Evolutionary conservation across 2,329 filamentous ascomycete species (phyloP), one percentile per base, ranked within the genome.

Genomic region (Alternaria arbusti): DNA sequence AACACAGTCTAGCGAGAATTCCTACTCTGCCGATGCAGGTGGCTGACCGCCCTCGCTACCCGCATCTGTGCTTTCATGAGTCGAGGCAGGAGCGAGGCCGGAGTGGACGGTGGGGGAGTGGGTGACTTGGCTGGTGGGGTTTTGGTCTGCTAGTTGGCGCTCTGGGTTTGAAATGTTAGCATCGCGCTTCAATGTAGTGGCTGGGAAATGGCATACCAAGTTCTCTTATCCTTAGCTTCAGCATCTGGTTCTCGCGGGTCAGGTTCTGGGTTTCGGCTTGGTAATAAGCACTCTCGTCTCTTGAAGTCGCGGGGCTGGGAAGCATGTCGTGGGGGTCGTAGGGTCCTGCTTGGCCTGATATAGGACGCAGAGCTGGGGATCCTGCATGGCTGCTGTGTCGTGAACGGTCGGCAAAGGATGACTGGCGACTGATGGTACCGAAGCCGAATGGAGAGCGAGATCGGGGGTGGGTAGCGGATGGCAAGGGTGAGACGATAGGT

Each of bases 231-330:
- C 92, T 86, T 76, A 90, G 86, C 65, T 90, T 89, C 55, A 95
- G 82, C 91, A 95, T 94, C 79, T 94, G 91, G 70, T 94, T 95
- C 82, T 94, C 92, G 25, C 92, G 85, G 22, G 89, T 86, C 71
- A 95, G 80, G 81, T 88, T 93, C 79, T 93, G 90, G 1, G 91
- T 93, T 80, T 95, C 92, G 5, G 91, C 91, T 77, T 94, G 91
- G 73, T 94, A 94, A 77, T 93, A 94, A 1, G 90, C 89, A 67
- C 86, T 89, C 76, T 94, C 91, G 72, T 94, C 91, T 17, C 91
- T 84, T 8, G 59, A 57, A 1, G 66, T 69, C 0, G 74, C 72
- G 3, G 79, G 73, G n/a, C 86, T 87, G 2, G 91, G 83, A 51
- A 86, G 80, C 82, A 86, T 88, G 55, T 93, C 89, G 59, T 90